Conservation (phyloP, 345 rosid genomes). For the Hirschfeldia incana region DNA sequence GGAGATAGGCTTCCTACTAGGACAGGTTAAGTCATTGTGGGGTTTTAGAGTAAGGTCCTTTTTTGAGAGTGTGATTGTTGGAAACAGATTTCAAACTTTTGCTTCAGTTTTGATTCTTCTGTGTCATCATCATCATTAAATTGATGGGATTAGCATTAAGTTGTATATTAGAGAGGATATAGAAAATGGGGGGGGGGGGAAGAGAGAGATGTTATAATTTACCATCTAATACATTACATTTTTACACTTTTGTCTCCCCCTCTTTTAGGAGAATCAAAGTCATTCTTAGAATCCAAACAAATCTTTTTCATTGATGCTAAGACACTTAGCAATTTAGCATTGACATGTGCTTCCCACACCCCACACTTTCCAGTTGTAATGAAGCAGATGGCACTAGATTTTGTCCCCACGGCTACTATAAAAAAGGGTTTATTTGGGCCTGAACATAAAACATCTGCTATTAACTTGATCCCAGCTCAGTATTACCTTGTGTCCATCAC, state of each 20-base stretch:
- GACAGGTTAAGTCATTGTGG: slow-evolving; percentile 8
- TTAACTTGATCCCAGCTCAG: not conserved
- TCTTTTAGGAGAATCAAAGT: not conserved
- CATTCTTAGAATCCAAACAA: not conserved
- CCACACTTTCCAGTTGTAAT: not conserved
- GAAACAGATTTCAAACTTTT: slow-evolving; percentile 29
- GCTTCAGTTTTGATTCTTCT: slow-evolving; percentile 34
- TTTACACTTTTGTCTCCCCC: not conserved
- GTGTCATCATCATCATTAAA: slow-evolving; percentile 8
- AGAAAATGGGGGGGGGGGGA: slow-evolving; percentile 18
- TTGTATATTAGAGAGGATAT: slow-evolving; percentile 39
- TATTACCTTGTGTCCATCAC: no score
- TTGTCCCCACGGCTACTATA: not conserved
- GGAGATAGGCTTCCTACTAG: slow-evolving; percentile 1
- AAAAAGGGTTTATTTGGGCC: not conserved
- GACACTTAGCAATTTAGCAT: not conserved
- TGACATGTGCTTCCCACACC: not conserved
- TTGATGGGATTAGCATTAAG: slow-evolving; percentile 30
- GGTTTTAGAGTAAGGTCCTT: slow-evolving; percentile 23
- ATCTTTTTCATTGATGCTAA: not conserved
- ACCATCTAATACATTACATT: not conserved
- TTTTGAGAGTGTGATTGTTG: slow-evolving; percentile 28
- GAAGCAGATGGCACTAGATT: not conserved
- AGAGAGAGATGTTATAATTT: slow-evolving; percentile 16
- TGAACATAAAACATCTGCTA: not conserved